Conservation (phyloP, 2,329 filamentous ascomycete genomes). For the Paramyrothecium roridum region DNA sequence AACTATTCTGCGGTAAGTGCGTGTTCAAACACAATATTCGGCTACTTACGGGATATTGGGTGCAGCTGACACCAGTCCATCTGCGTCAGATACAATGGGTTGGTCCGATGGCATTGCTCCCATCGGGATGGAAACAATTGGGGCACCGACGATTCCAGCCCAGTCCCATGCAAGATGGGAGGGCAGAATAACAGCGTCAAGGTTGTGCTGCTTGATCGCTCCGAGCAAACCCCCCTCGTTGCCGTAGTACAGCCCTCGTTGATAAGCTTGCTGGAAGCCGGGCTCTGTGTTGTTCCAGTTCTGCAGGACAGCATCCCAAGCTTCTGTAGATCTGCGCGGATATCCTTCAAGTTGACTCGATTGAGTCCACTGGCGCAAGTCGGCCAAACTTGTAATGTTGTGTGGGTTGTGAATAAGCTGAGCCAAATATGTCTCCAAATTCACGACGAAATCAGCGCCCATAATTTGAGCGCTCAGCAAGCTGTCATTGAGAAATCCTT, state of each 20-base stretch:
- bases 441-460: constrained; percentile 52
- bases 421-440: constrained; percentile 53
- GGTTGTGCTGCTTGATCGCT: constrained; percentile 50
- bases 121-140: constrained; percentile 61
- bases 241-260: constrained; percentile 46
- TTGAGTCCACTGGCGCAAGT: constrained; percentile 55
- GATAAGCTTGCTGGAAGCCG: constrained; percentile 57
- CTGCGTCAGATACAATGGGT: constrained; percentile 19
- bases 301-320: constrained; percentile 53
- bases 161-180: constrained; percentile 43
- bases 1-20: not conserved
- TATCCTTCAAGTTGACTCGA: constrained; percentile 49
- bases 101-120: constrained; percentile 49
- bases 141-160: constrained; percentile 55
- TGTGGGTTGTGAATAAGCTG: constrained; percentile 56
- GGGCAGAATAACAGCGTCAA: constrained; percentile 62
- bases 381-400: constrained; percentile 46
- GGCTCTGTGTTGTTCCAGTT: constrained; percentile 52
- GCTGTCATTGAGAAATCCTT: not conserved
- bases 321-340: constrained; percentile 51
- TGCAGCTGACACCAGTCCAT: too few relatives aligned
- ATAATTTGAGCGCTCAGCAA: constrained; percentile 48
- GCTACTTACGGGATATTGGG: not conserved
- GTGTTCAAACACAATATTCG: not conserved
- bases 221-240: constrained; percentile 57